Conservation (phyloP, 371 early-diverging fungal species). For the Mucor sp. region DNA sequence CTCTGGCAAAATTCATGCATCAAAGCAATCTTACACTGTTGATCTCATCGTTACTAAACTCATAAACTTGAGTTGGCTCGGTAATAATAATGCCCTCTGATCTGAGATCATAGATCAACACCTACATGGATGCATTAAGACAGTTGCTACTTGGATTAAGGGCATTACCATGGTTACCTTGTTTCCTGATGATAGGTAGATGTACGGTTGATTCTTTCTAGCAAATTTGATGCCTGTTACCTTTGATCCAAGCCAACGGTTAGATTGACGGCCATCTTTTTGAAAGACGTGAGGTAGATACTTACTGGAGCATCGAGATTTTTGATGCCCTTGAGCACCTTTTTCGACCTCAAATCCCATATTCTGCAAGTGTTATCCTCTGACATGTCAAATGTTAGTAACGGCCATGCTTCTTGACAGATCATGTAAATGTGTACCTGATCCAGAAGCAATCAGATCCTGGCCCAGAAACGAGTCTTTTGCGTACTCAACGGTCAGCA, state of each 20-base stretch:
- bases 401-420: neutral
- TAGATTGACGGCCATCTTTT: neutral
- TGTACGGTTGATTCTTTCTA: slow-evolving; percentile 17
- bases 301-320: slow-evolving; percentile 35
- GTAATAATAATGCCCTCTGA: slow-evolving; percentile 30
- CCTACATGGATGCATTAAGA: slow-evolving; percentile 14
- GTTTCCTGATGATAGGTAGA: slow-evolving; percentile 42
- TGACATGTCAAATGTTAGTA: slow-evolving; percentile 4
- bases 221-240: slow-evolving; percentile 47
- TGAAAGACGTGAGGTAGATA: neutral
- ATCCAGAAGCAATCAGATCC: slow-evolving; percentile 30
- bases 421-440: slow-evolving; percentile 19
- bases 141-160: no score
- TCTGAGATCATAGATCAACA: slow-evolving; percentile 42
- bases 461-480: slow-evolving; percentile 20
- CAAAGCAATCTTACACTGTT: slow-evolving; percentile 30
- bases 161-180: slow-evolving; percentile 21
- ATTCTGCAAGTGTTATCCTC: slow-evolving; percentile 52
- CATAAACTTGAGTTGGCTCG: slow-evolving; percentile 26
- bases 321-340: slow-evolving; percentile 36
- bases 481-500: slow-evolving; percentile 24
- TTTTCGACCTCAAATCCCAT: slow-evolving; percentile 38
- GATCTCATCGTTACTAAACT: slow-evolving; percentile 47
- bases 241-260: slow-evolving; percentile 9
- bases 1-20: neutral